These are phyloP conservation scores for Cystoderma amianthinum DNA, from an alignment of 768 basidiomycete species.

Conservation along the genomic window DNA sequence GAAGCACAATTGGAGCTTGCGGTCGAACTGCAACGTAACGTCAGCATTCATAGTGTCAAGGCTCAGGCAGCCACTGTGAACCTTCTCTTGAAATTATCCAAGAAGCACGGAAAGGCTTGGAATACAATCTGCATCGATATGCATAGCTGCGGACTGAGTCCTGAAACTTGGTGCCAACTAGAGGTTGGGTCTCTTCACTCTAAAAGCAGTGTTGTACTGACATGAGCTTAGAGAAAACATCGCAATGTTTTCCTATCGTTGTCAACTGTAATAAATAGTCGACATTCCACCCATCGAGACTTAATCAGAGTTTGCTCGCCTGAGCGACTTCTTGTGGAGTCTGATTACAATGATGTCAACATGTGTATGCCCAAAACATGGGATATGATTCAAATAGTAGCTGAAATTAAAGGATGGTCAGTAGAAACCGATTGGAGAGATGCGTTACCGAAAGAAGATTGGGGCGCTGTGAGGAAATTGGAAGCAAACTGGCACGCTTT, in stretches of 20 bases:
- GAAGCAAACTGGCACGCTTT: conserved; percentile 71
- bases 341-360: conserved; percentile 71
- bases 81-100: conserved; percentile 51
- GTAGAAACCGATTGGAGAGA: conserved; percentile 57
- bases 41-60: conserved; percentile 88
- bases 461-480: conserved; percentile 64
- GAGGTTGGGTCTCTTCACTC: conserved; percentile 44
- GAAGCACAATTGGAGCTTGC: conserved; percentile 86
- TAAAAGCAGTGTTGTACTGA: background rate
- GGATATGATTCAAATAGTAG: conserved; percentile 69
- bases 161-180: conserved; percentile 66
- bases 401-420: conserved; percentile 71
- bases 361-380: conserved; percentile 57
- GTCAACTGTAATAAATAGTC: conserved; percentile 79
- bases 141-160: conserved; percentile 84
- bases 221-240: conserved; percentile 49
- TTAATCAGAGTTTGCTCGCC: conserved; percentile 62
- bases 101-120: conserved; percentile 53
- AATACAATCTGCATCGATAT: conserved; percentile 73
- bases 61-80: conserved; percentile 62
- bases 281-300: conserved; percentile 52
- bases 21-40: conserved; percentile 65
- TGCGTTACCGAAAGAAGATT: conserved; percentile 24
- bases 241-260: conserved; percentile 81
- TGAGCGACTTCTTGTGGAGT: conserved; percentile 76